phyloP scores from a whole-genome alignment of 1,284 basidiomycete genomes.

The Austroboletus rostrupii region DNA sequence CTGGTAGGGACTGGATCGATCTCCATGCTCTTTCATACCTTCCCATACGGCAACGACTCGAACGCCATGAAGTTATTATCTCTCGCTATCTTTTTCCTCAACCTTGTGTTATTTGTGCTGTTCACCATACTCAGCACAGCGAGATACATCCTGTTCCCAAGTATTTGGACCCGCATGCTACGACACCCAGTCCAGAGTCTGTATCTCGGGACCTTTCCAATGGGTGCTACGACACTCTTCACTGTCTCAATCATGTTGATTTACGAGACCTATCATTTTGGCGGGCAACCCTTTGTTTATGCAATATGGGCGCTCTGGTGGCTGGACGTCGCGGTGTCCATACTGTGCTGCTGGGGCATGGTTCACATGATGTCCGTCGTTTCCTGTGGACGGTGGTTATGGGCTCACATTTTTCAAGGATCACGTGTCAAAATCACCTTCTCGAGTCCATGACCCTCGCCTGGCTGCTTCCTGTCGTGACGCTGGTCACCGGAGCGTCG shows the following conservation, averaged over 20 bases:
- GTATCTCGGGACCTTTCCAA: slow-evolving; percentile 66
- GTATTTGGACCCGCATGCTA: slow-evolving; percentile 53
- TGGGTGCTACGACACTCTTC: slow-evolving; percentile 69
- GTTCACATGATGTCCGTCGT: slow-evolving; percentile 59
- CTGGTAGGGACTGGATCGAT: slow-evolving; percentile 52
- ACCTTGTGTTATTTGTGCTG: slow-evolving; percentile 58
- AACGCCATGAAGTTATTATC: slow-evolving; percentile 40
- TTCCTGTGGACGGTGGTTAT: neutral
- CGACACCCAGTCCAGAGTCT: slow-evolving; percentile 62
- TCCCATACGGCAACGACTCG: slow-evolving; percentile 48
- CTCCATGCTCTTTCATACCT: slow-evolving; percentile 48
- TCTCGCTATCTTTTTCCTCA: slow-evolving; percentile 62
- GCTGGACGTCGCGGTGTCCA: slow-evolving; percentile 57
- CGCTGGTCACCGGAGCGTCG: slow-evolving; percentile 65
- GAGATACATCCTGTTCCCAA: slow-evolving; percentile 56
- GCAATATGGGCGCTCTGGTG: slow-evolving; percentile 73
- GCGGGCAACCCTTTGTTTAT: slow-evolving; percentile 54
- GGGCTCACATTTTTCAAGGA: slow-evolving; percentile 38
- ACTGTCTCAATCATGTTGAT: slow-evolving; percentile 45
- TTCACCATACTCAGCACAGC: slow-evolving; percentile 46
- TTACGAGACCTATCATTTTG: slow-evolving; percentile 42
- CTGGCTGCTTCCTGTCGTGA: slow-evolving; percentile 73
- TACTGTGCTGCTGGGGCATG: slow-evolving; percentile 59
- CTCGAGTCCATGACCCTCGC: slow-evolving; percentile 53
- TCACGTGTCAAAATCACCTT: slow-evolving; percentile 58